Evolutionary conservation across 2,329 filamentous ascomycete species (phyloP).

Genomic region (Monosporascus sp.): DNA sequence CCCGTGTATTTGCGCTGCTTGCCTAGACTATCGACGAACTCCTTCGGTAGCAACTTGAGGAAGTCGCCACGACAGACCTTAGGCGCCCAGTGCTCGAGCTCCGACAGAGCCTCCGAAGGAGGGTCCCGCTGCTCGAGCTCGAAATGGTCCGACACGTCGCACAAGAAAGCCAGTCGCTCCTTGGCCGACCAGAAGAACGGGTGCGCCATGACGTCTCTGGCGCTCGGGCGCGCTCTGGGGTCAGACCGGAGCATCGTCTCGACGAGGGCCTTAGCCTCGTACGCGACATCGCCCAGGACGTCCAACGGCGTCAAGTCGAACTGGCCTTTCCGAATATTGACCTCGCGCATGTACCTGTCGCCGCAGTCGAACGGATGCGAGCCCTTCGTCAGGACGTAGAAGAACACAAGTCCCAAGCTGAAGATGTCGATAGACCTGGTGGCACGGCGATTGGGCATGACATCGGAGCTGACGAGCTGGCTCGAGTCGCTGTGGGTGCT

Average conservation of each 20-base stretch:
- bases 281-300: conserved; percentile 73
- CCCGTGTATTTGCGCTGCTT: conserved; percentile 96
- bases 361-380: conserved; percentile 91
- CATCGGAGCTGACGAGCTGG: conserved; percentile 51
- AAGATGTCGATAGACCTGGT: conserved; percentile 98
- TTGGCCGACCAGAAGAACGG: conserved; percentile 95
- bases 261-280: conserved; percentile 84
- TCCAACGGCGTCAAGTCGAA: conserved; percentile 68
- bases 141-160: conserved; percentile 93
- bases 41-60: conserved; percentile 65
- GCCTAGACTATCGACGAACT: conserved; percentile 83
- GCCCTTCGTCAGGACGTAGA: conserved; percentile 93
- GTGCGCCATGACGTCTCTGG: conserved; percentile 55
- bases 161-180: conserved; percentile 87
- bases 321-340: conserved; percentile 91
- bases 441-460: conserved; percentile 67
- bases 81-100: conserved; percentile 49
- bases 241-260: conserved; percentile 68
- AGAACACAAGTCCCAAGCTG: conserved; percentile 95
- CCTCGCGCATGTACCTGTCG: conserved; percentile 90
- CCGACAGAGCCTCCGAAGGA: conserved; percentile 60
- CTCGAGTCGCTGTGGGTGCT: conserved; percentile 58
- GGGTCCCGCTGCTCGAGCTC: conserved; percentile 87
- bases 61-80: conserved; percentile 67
- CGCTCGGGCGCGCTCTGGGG: conserved; percentile 47